Conservation (phyloP, 2,329 filamentous ascomycete species). For the Didymella sp. region DNA sequence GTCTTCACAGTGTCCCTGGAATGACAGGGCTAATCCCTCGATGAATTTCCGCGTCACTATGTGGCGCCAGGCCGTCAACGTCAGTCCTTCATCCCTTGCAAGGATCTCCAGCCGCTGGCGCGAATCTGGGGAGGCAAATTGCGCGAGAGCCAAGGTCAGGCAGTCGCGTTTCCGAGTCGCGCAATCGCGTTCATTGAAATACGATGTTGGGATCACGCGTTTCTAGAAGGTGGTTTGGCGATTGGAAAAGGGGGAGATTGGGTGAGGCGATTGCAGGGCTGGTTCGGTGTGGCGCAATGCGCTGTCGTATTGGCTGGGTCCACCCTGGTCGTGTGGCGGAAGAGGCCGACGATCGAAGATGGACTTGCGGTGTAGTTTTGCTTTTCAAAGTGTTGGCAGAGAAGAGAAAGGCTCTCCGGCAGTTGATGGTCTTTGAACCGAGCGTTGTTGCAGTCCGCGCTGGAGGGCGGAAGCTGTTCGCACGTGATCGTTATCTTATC, state of each 20-base stretch:
- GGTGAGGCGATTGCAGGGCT: slow-evolving; percentile 16
- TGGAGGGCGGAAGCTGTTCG: background rate
- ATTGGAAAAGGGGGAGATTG: slow-evolving; percentile 21
- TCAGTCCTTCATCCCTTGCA: slow-evolving; percentile 20
- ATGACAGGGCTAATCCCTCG: slow-evolving; percentile 6
- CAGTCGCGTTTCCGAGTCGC: slow-evolving; percentile 11
- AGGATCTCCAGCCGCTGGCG: slow-evolving; percentile 25
- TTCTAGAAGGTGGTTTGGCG: slow-evolving; percentile 20
- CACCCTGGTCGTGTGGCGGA: slow-evolving; percentile 16
- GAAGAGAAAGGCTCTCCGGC: background rate
- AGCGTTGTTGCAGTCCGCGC: background rate
- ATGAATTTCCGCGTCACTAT: slow-evolving; percentile 3
- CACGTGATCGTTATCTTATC: slow-evolving; percentile 21
- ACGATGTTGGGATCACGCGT: slow-evolving; percentile 13
- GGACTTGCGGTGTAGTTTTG: slow-evolving; percentile 14
- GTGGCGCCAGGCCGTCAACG: slow-evolving; percentile 21
- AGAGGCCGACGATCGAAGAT: slow-evolving; percentile 14
- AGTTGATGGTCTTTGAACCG: background rate
- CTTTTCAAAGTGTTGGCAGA: slow-evolving; percentile 8
- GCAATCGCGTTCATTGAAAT: slow-evolving; percentile 10
- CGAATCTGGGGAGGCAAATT: slow-evolving; percentile 23
- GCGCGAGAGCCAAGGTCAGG: slow-evolving; percentile 9
- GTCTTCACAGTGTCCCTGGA: background rate
- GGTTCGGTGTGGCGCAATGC: slow-evolving; percentile 24
- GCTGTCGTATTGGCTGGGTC: slow-evolving; percentile 23